These are phyloP conservation scores for Diaporthe nobilis DNA, from an alignment of 2,329 filamentous ascomycete species.

Conservation along the genomic window DNA sequence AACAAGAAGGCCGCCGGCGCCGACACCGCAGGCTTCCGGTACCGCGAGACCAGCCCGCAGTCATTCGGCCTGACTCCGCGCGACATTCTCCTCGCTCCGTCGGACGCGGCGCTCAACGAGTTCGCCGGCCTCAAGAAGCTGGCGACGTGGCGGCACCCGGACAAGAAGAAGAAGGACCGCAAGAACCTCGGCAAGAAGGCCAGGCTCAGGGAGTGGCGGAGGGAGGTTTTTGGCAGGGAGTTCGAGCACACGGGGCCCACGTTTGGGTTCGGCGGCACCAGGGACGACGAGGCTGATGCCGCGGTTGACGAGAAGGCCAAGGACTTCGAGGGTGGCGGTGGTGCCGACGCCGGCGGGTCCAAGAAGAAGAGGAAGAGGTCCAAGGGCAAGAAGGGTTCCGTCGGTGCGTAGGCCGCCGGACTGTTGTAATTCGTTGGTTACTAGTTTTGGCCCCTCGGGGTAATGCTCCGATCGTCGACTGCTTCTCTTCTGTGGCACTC, in stretches of 20 bases:
- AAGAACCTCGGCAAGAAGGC: constrained; percentile 95
- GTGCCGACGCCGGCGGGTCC: constrained; percentile 48
- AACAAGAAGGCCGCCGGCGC: constrained; percentile 43
- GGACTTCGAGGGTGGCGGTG: constrained; percentile 46
- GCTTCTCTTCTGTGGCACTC: background rate
- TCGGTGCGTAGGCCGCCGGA: constrained; percentile 14
- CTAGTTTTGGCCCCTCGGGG: background rate
- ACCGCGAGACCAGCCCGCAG: constrained; percentile 93
- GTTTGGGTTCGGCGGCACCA: constrained; percentile 69
- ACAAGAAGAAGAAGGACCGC: constrained; percentile 91
- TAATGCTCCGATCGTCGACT: background rate
- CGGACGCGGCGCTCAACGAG: constrained; percentile 87
- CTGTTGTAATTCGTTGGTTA: background rate
- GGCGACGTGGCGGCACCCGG: constrained; percentile 86
- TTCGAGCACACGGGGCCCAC: constrained; percentile 70
- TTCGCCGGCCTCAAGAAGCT: constrained; percentile 96
- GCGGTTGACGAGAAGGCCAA: constrained; percentile 50
- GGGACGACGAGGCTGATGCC: constrained; percentile 48
- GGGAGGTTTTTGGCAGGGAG: constrained; percentile 73
- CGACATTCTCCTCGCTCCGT: constrained; percentile 91
- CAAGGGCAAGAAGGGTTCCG: constrained; percentile 55
- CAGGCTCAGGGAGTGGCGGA: constrained; percentile 86
- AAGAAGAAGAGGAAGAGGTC: constrained; percentile 69
- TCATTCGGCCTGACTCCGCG: constrained; percentile 90
- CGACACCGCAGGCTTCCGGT: constrained; percentile 77